These are phyloP conservation scores for Juglanconis juglandina DNA, from an alignment of 2,329 filamentous ascomycete species.

Conservation along the genomic window DNA sequence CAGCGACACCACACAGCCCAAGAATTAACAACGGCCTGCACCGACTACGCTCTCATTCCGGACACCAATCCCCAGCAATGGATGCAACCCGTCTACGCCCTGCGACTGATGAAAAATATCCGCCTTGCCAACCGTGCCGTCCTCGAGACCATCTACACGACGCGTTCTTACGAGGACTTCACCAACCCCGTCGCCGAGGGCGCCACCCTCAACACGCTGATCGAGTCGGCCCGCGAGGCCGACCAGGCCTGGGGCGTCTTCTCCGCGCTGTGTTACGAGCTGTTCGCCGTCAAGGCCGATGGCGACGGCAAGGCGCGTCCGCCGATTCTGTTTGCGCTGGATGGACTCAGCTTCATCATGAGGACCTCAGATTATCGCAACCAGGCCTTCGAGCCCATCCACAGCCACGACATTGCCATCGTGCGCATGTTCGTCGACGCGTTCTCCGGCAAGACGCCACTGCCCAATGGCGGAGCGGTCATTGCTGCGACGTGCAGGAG, in stretches of 20 bases:
- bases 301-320: slow-evolving; percentile 40
- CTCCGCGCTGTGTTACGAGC: slow-evolving; percentile 75
- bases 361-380: slow-evolving; percentile 70
- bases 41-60: slow-evolving; percentile 71
- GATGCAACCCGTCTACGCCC: slow-evolving; percentile 73
- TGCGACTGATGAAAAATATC: slow-evolving; percentile 71
- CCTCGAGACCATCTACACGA: slow-evolving; percentile 50
- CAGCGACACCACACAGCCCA: slow-evolving; percentile 51
- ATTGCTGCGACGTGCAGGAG: slow-evolving; percentile 71
- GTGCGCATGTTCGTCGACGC: slow-evolving; percentile 72
- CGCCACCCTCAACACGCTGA: slow-evolving; percentile 65
- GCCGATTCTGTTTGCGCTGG: slow-evolving; percentile 70
- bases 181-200: slow-evolving; percentile 52
- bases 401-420: slow-evolving; percentile 79
- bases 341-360: slow-evolving; percentile 82
- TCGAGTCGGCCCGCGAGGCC: slow-evolving; percentile 67
- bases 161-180: slow-evolving; percentile 41
- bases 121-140: slow-evolving; percentile 67
- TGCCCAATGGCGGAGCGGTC: slow-evolving; percentile 74
- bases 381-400: slow-evolving; percentile 68
- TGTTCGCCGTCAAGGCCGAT: slow-evolving; percentile 41
- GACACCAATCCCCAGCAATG: slow-evolving; percentile 60
- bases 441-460: slow-evolving; percentile 55
- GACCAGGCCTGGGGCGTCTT: slow-evolving; percentile 80
- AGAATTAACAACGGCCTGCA: slow-evolving; percentile 76